Evolutionary conservation across 2,329 filamentous ascomycete species (phyloP).

Genomic region (Paraconiothyrium sp.): DNA sequence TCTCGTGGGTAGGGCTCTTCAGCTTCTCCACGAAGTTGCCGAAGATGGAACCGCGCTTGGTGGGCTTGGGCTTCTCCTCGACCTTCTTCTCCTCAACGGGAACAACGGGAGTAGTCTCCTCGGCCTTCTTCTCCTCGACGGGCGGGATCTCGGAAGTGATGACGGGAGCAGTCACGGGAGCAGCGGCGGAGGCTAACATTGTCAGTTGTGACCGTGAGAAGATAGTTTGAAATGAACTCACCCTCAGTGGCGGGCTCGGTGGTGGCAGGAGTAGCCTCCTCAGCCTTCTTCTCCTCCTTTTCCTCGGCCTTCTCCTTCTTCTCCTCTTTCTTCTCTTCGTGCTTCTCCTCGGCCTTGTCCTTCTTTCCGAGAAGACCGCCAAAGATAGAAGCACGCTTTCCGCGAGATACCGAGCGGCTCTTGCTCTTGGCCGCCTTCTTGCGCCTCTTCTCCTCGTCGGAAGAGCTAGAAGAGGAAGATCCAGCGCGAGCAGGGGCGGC

Average conservation of each 20-base stretch:
- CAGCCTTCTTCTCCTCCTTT: conserved; percentile 42
- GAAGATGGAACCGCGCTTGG: conserved; percentile 89
- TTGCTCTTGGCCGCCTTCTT: conserved; percentile 61
- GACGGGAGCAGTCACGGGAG: conserved; percentile 20
- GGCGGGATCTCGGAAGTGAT: conserved; percentile 27
- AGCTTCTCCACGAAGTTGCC: conserved; percentile 73
- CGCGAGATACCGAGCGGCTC: conserved; percentile 68
- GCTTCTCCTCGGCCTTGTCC: conserved; percentile 59
- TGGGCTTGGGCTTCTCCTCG: conserved; percentile 64
- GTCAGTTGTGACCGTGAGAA: conserved; percentile 19
- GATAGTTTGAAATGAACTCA: conserved; percentile 25
- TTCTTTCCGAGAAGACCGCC: conserved; percentile 69
- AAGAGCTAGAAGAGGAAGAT: conserved; percentile 51
- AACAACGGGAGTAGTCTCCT: conserved; percentile 47
- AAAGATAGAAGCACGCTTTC: conserved; percentile 68
- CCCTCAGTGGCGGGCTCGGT: conserved; percentile 40
- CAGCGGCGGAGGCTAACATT: conserved; percentile 24
- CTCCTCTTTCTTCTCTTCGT: conserved; percentile 55
- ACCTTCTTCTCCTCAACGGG: conserved; percentile 60
- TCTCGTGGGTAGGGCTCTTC: conserved; percentile 64
- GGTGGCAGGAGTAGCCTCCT: conserved; percentile 31
- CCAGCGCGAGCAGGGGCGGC: conserved; percentile 47
- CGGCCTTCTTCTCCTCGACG: conserved; percentile 56
- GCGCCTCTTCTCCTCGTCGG: conserved; percentile 59
- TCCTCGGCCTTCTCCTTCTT: conserved; percentile 48